Conservation (phyloP, 371 early-diverging fungal genomes). For the Lichtheimia ramosa region DNA sequence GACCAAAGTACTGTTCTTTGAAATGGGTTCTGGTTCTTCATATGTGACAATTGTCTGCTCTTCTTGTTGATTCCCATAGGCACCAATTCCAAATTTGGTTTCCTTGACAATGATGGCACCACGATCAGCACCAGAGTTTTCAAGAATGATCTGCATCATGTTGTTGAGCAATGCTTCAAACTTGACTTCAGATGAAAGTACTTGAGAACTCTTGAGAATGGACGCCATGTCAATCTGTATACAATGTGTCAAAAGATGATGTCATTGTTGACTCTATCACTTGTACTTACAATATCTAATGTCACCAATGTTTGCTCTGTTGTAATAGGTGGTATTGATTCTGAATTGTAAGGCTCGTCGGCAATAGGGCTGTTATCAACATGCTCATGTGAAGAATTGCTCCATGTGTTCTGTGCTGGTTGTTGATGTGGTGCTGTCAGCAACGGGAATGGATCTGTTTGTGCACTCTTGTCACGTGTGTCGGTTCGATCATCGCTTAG, state of each 20-base stretch:
- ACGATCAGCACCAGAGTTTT: slow-evolving; percentile 47
- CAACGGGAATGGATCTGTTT: slow-evolving; percentile 42
- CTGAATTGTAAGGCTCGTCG: slow-evolving; percentile 24
- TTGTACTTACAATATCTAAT: slow-evolving; percentile 44
- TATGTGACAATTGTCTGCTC: slow-evolving; percentile 31
- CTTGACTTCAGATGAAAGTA: slow-evolving; percentile 46
- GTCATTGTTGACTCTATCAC: background rate
- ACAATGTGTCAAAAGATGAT: background rate
- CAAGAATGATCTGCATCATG: slow-evolving; percentile 46
- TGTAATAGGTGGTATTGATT: slow-evolving; percentile 29
- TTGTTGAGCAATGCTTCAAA: slow-evolving; percentile 39
- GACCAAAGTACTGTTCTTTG: slow-evolving; percentile 31
- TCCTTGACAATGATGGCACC: slow-evolving; percentile 49
- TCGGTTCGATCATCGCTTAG: slow-evolving; percentile 34
- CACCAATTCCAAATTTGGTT: slow-evolving; percentile 34
- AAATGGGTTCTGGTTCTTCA: slow-evolving; percentile 34
- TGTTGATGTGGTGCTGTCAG: slow-evolving; percentile 28
- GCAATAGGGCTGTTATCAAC: slow-evolving; percentile 11
- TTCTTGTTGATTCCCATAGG: slow-evolving; percentile 42
- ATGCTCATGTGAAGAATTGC: slow-evolving; percentile 19
- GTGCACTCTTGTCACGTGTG: slow-evolving; percentile 31
- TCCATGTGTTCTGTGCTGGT: background rate
- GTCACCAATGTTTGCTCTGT: slow-evolving; percentile 47
- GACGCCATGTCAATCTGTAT: slow-evolving; percentile 37
- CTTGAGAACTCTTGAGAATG: slow-evolving; percentile 49